Evolutionary conservation across 495 filamentous ascomycete genomes (phyloP).

Genomic region (Penicillium odoratum): DNA sequence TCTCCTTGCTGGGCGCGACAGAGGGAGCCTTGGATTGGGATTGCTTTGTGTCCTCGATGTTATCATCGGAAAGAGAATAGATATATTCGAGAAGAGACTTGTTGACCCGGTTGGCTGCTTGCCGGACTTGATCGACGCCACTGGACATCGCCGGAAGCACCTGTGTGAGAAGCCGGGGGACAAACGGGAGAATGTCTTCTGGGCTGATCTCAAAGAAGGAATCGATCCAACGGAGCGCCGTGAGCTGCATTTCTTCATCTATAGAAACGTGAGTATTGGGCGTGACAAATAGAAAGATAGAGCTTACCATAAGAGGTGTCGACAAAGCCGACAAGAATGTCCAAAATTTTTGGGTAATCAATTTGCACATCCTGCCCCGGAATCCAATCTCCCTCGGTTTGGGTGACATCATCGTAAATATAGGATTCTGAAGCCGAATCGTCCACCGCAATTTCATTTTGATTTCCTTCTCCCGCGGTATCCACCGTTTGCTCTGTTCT

Average conservation of each 20-base stretch:
- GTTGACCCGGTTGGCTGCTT: constrained; percentile 86
- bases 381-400: constrained; percentile 85
- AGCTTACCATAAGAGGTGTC: constrained; percentile 72
- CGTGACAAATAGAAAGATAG: not conserved
- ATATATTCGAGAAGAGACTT: constrained; percentile 88
- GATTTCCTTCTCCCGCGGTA: constrained; percentile 34
- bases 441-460: constrained; percentile 48
- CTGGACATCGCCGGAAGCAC: constrained; percentile 94
- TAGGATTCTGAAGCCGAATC: constrained; percentile 61
- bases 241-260: constrained; percentile 89
- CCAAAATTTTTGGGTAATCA: constrained; percentile 86
- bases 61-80: constrained; percentile 82
- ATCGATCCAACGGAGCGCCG: constrained; percentile 92
- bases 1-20: constrained; percentile 49
- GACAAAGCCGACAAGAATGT: constrained; percentile 88
- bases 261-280: constrained; percentile 11
- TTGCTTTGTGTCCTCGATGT: constrained; percentile 40
- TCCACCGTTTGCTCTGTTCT: constrained; percentile 49
- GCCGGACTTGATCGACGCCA: constrained; percentile 81
- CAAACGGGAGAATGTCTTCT: constrained; percentile 95
- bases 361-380: constrained; percentile 97
- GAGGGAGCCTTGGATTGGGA: constrained; percentile 37
- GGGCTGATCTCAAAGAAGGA: constrained; percentile 96
- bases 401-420: constrained; percentile 62
- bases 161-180: constrained; percentile 85